Evolutionary conservation across 2,329 filamentous ascomycete genomes (phyloP), one percentile per base, ranked within the genome.

Genomic region (Ophiostoma sp.): DNA sequence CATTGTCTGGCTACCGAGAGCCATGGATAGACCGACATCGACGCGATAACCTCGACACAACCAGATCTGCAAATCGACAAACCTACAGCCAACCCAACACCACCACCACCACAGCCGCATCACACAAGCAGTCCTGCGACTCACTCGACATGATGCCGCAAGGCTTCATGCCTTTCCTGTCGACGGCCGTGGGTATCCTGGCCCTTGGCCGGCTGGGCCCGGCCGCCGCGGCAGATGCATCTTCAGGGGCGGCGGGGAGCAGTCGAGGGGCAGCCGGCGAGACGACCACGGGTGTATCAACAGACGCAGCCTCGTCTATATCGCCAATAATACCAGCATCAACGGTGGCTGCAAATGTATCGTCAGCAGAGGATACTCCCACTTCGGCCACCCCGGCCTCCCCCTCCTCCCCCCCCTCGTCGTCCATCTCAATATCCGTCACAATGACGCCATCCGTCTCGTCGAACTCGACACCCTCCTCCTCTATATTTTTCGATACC

Each of bases 401-500:
- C 15, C 17, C 41, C 39, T 64, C 60, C 15, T 62, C 69, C 27
- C 3, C 27, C 10, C 15, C 39, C 13, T 15, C 39, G 1, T 66
- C 69, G 10, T 17, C 62, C 62, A 48, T 39, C 8, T 65, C 70
- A 6, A 67, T 68, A n/a, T 70, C 69, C 33, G 41, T 70, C 27
- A 68, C 68, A 15, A 39, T 69, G 15, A 62, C 68, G 33, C 70
- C 52, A 23, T 67, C 70, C 8, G 41, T 52, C 67, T 48, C 44
- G 10, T 10, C 67, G 7, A 20, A 48, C 20, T 27, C 67, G 15
- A 39, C 31, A 15, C 33, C 67, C 4, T 36, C 67, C 20, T 5
- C 67, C 15, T 33, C 66, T 1, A 41, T 68, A 11, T 20, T 54
- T 0, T 23, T 74, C 6, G 78, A 79, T 54, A 76, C 75, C 6